These are phyloP conservation scores for Neltuma alba DNA, from an alignment of 306 rosid species.

Conservation along the genomic window DNA sequence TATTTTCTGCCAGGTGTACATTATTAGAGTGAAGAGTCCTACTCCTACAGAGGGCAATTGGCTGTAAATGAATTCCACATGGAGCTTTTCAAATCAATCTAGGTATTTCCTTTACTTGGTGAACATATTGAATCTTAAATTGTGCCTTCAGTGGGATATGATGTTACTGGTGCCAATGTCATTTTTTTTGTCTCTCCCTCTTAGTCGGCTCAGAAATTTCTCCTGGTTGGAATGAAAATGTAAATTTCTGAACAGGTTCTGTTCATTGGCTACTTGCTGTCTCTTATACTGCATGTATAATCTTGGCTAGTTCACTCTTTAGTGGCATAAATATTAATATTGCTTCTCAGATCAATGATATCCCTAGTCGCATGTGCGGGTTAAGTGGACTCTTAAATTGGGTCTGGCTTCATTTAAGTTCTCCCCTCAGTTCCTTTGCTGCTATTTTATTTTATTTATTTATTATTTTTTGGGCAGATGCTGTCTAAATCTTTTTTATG, in stretches of 20 bases:
- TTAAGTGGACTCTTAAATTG: slow-evolving; percentile 24
- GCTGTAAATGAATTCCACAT: slow-evolving; percentile 18
- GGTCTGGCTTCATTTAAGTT: slow-evolving; percentile 25
- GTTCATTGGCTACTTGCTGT: neutral
- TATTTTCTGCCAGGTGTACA: slow-evolving; percentile 57
- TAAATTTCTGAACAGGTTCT: neutral
- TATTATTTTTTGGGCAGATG: slow-evolving; percentile 8
- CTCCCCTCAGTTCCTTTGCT: slow-evolving; percentile 2
- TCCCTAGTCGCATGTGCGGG: slow-evolving; percentile 20
- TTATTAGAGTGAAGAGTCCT: slow-evolving; percentile 55
- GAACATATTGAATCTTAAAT: neutral
- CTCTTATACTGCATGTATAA: neutral
- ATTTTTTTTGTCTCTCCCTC: neutral
- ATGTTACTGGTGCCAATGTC: neutral
- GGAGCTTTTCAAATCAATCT: slow-evolving; percentile 30
- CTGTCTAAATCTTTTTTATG: neutral
- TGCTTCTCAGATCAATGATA: neutral
- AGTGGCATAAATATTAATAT: no score
- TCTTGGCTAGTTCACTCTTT: neutral
- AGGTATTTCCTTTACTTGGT: slow-evolving; percentile 36
- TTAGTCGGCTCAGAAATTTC: neutral
- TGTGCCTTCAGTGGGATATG: neutral
- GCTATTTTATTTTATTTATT: neutral
- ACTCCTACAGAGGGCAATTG: slow-evolving; percentile 33
- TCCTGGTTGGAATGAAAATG: neutral